Percentiles rank a stretch among this genome's conserved stretches.
These are phyloP conservation scores for Trichoderma breve DNA, from an alignment of 2,329 filamentous ascomycete species.

Conservation along the genomic window DNA sequence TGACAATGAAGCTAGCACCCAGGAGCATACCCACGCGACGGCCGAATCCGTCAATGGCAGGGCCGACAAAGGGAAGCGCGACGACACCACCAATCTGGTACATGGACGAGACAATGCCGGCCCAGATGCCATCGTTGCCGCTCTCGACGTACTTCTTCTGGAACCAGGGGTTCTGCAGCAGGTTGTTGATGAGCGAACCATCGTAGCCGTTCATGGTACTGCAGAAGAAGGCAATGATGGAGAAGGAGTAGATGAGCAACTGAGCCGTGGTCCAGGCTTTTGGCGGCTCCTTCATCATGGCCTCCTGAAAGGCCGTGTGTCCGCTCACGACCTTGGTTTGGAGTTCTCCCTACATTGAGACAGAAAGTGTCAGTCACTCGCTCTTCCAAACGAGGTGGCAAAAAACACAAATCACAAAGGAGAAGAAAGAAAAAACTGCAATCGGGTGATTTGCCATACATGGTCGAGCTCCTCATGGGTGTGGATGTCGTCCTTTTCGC, in stretches of 20 bases:
- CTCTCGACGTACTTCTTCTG: slow-evolving; percentile 37
- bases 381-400: neutral
- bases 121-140: slow-evolving; percentile 45
- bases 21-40: slow-evolving; percentile 47
- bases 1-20: slow-evolving; percentile 43
- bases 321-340: slow-evolving; percentile 23
- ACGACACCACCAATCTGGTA: slow-evolving; percentile 51
- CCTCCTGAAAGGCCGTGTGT: slow-evolving; percentile 45
- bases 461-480: slow-evolving; percentile 9
- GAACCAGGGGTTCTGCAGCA: slow-evolving; percentile 44
- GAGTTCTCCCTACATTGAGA: neutral
- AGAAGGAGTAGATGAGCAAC: slow-evolving; percentile 43
- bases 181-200: slow-evolving; percentile 49
- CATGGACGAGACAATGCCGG: slow-evolving; percentile 51
- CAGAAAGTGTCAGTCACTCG: neutral
- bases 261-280: slow-evolving; percentile 39
- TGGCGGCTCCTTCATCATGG: slow-evolving; percentile 53
- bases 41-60: slow-evolving; percentile 47
- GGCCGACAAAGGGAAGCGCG: slow-evolving; percentile 49
- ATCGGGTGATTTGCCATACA: neutral
- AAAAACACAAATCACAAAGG: neutral
- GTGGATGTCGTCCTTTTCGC: slow-evolving; percentile 8
- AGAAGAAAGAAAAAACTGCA: neutral
- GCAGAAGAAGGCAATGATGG: slow-evolving; percentile 48
- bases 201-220: slow-evolving; percentile 53